Percentiles rank a stretch among this genome's conserved stretches.
Evolutionary conservation across 1,284 basidiomycete species (phyloP).

Genomic region (Sporisorium scitamineum): DNA sequence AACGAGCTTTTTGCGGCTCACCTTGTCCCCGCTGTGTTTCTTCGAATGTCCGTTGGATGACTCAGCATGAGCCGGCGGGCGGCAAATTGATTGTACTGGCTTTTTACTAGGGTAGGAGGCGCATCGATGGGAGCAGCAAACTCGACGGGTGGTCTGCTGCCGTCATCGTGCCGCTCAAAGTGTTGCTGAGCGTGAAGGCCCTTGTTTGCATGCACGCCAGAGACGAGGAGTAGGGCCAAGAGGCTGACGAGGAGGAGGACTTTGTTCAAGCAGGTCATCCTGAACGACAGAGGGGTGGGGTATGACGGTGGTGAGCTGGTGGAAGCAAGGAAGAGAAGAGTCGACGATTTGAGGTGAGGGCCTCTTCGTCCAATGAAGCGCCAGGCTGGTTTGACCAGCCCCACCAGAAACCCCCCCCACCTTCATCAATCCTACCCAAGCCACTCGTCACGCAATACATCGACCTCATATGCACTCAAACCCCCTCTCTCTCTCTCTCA

Average conservation of each 20-base stretch:
- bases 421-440: neutral
- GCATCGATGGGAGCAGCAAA: neutral
- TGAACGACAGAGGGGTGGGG: neutral
- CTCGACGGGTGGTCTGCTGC: neutral
- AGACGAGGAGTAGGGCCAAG: neutral
- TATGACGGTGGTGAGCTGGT: neutral
- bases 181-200: neutral
- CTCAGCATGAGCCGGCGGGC: neutral
- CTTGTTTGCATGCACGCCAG: neutral
- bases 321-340: neutral
- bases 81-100: constrained; percentile 28
- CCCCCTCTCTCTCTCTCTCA: neutral
- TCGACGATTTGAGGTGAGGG: neutral
- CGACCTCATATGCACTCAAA: neutral
- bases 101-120: neutral
- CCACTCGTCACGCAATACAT: neutral
- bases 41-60: constrained; percentile 1
- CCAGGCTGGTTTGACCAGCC: neutral
- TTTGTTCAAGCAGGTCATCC: neutral
- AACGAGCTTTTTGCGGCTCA: constrained; percentile 4
- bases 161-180: constrained; percentile 1
- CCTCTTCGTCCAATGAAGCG: neutral
- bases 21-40: neutral
- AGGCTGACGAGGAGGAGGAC: neutral
- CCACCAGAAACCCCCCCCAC: neutral